Percentiles rank a stretch among this genome's conserved stretches.
Evolutionary conservation across 805 yeast species (phyloP).

Genomic region (Starmerella floris): DNA sequence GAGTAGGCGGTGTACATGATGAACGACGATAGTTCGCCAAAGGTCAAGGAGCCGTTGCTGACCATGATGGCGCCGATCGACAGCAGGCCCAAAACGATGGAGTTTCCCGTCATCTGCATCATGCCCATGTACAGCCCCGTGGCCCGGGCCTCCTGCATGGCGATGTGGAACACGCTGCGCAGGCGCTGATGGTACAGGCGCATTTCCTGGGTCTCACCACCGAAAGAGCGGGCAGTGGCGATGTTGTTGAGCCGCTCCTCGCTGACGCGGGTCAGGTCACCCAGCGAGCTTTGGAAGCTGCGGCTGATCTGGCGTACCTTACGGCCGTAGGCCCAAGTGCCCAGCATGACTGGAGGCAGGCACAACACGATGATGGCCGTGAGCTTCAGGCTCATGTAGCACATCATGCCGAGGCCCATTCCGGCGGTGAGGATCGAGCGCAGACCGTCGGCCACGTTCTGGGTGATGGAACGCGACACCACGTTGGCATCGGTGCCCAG

Average conservation of each 20-base stretch:
- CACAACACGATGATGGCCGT: constrained; percentile 68
- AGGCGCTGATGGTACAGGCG: constrained; percentile 62
- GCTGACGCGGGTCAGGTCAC: constrained; percentile 73
- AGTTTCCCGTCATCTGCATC: constrained; percentile 75
- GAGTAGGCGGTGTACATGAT: constrained; percentile 93
- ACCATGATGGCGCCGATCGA: constrained; percentile 77
- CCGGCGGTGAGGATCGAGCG: constrained; percentile 68
- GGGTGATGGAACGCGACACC: constrained; percentile 74
- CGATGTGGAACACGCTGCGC: constrained; percentile 47
- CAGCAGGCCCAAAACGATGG: constrained; percentile 61
- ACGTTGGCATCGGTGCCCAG: constrained; percentile 79
- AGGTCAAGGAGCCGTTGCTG: constrained; percentile 54
- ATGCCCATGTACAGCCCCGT: constrained; percentile 65
- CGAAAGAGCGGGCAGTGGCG: constrained; percentile 79
- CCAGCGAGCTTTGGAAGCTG: constrained; percentile 69
- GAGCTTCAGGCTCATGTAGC: constrained; percentile 66
- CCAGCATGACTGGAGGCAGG: constrained; percentile 69
- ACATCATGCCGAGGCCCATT: constrained; percentile 87
- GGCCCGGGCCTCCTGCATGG: constrained; percentile 65
- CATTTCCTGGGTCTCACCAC: constrained; percentile 70
- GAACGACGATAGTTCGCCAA: constrained; percentile 83
- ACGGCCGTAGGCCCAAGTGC: constrained; percentile 73
- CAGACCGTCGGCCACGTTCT: constrained; percentile 83
- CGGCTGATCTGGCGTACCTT: constrained; percentile 61
- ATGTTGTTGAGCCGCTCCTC: constrained; percentile 83